A percentile compares a stretch with the other conserved stretches of the same genome.
phyloP scores from a whole-genome alignment of 441 rosid genomes.

The Populus tomentosa region DNA sequence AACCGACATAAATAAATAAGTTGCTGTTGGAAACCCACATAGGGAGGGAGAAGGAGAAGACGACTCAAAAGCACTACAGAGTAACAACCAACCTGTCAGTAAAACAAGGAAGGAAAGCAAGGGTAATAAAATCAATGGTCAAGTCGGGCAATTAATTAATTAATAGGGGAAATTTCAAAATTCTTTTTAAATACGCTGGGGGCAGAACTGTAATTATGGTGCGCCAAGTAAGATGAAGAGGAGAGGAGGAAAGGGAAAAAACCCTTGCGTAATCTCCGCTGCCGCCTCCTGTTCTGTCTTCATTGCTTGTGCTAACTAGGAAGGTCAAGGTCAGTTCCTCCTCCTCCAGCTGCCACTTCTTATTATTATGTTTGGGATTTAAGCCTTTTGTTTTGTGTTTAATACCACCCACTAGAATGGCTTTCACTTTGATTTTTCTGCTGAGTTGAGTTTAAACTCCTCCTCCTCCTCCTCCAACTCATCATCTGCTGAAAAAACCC shows the following conservation, averaged over 20 bases:
- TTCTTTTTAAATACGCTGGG: not conserved
- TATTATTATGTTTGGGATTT: not conserved
- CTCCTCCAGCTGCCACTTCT: not conserved
- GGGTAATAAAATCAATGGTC: not conserved
- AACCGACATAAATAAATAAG: not conserved
- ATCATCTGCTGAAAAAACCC: not conserved
- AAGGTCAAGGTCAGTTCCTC: not conserved
- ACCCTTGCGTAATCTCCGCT: not conserved
- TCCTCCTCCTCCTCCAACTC: not conserved
- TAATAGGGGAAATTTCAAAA: not conserved
- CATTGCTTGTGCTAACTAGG: not conserved
- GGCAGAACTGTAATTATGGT: not conserved
- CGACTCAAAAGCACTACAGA: not conserved
- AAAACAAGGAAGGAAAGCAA: too few relatives aligned
- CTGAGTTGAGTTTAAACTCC: not conserved
- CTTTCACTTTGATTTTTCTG: not conserved
- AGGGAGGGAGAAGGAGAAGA: not conserved
- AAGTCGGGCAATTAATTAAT: not conserved
- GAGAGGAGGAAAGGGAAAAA: too few relatives aligned
- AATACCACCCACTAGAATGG: not conserved
- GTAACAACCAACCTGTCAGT: not conserved
- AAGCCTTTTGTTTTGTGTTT: not conserved
- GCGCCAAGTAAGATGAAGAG: too few relatives aligned
- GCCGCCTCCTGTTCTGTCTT: not conserved
- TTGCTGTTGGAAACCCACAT: not conserved